Evolutionary conservation across 225 moss, liverwort and hornwort genomes (phyloP), one percentile per base, ranked within the genome.

Genomic region (Sphagnum contortum): DNA sequence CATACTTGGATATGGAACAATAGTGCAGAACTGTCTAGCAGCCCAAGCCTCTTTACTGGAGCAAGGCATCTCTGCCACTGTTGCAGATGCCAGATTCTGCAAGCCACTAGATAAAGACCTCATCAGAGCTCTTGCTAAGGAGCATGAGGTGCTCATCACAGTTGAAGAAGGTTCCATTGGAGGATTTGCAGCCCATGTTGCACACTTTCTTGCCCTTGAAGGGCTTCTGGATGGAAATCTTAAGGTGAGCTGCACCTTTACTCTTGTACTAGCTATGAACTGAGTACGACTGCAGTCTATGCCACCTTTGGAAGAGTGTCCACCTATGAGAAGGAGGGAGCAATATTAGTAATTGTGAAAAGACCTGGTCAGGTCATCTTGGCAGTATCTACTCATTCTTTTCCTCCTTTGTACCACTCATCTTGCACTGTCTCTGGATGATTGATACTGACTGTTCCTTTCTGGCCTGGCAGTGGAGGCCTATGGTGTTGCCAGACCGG

Each of bases 161-260:
- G 61, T 69, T 61, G 69, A 69, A 47, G 68, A 68, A 60, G 68
- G 68, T 9, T 12, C 68, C 49, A 68, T 68, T 51, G 68, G 68
- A 68, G 68, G 68, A 3, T 68, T 68, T 49, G 49, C 68, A 4
- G 58, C 68, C 59, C 68, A 68, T 45, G 68, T 68, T 29, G 68
- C 59, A 4, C 58, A 68, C 49, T 70, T 70, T 14, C 47, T 70
- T 8, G 45, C 70, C 8, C 69, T 69, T 10, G 50, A 69, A 50
- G 69, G 69, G 12, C 10, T 69, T 8, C 69, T 69, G 8, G 69
- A 69, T 61, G 54, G 61, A 10, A 6, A 50, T 12, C 69, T 69
- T 12, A 69, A 69, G 69, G 69, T 69, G 11, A 52, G 50, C 60
- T 67, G 46, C 11, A 67, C 4, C 44, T 61, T 44, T 48, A 6